Conservation (phyloP, 441 rosid species). For the Francoa sonchifolia region DNA sequence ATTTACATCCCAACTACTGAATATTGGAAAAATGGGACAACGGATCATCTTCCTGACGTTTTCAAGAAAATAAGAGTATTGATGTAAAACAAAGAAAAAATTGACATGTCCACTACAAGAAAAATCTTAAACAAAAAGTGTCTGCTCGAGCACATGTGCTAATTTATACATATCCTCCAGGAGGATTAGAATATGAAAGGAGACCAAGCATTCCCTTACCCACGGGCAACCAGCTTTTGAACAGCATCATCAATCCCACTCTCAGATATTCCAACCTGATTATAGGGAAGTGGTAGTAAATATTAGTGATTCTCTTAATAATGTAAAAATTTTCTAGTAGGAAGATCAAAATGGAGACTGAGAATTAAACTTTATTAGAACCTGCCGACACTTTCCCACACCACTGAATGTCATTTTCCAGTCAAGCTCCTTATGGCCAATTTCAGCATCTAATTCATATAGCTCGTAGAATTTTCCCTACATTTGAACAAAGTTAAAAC, state of each 20-base stretch:
- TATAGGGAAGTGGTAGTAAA: conserved; percentile 6
- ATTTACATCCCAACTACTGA: not conserved
- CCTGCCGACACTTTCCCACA: conserved; percentile 97
- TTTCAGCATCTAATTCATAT: conserved; percentile 92
- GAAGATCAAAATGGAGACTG: not conserved
- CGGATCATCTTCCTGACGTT: too few species aligned
- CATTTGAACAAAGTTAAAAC: conserved; percentile 12
- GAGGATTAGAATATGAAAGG: not conserved
- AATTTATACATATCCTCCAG: not conserved
- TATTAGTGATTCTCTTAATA: not conserved
- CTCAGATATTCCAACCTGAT: conserved; percentile 81
- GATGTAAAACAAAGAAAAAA: not conserved
- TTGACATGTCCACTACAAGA: not conserved
- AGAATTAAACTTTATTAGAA: conserved; percentile 17
- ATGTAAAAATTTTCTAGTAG: not conserved
- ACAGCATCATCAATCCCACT: conserved; percentile 88
- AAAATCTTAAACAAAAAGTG: not conserved
- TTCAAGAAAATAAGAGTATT: too few species aligned
- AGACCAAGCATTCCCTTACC: conserved; percentile 35
- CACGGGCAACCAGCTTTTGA: conserved; percentile 79
- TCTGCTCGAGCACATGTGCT: not conserved
- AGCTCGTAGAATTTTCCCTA: conserved; percentile 96
- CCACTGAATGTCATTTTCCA: conserved; percentile 95
- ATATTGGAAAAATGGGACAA: conserved; percentile 1
- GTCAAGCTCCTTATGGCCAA: conserved; percentile 87